These are phyloP conservation scores for Pythium utonaiense DNA, from an alignment of 352 stramenopile species.

Conservation along the genomic window DNA sequence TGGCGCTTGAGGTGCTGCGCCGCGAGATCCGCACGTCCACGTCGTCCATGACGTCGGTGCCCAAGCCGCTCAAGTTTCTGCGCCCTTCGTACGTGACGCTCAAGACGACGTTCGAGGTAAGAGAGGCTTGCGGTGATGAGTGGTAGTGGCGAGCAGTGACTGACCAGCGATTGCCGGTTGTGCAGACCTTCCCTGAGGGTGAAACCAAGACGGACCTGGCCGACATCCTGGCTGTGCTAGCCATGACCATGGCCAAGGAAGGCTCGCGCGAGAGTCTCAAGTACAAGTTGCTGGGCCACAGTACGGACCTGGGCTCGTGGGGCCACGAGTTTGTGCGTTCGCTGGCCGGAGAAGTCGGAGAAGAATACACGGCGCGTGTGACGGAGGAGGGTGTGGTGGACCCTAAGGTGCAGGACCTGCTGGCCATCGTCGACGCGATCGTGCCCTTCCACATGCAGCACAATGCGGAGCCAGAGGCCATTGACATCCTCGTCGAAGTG, in stretches of 20 bases:
- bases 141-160: too few relatives aligned
- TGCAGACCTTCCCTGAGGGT: slow-evolving; percentile 33
- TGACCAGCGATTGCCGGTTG: not conserved
- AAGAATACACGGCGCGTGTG: slow-evolving; percentile 84
- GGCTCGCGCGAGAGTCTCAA: slow-evolving; percentile 82
- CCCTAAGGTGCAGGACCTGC: slow-evolving; percentile 88
- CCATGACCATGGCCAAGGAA: slow-evolving; percentile 98
- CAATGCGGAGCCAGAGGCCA: slow-evolving; percentile 98
- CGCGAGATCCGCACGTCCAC: slow-evolving; percentile 96
- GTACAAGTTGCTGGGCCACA: slow-evolving; percentile 91
- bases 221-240: slow-evolving; percentile 91
- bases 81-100: slow-evolving; percentile 93
- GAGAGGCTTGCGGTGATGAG: not conserved
- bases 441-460: slow-evolving; percentile 99
- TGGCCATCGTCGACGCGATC: slow-evolving; percentile 97
- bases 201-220: slow-evolving; percentile 81
- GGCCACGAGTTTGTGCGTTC: slow-evolving; percentile 98
- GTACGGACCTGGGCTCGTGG: slow-evolving; percentile 93
- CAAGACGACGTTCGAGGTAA: slow-evolving; percentile 78
- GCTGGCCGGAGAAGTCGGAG: slow-evolving; percentile 96
- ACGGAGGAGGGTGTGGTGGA: slow-evolving; percentile 48
- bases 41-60: slow-evolving; percentile 98
- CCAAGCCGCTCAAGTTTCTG: slow-evolving; percentile 99
- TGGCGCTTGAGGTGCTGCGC: slow-evolving; percentile 95
- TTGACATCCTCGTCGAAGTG: slow-evolving; percentile 99